These are phyloP conservation scores for Acanthochlamys bracteata DNA, from an alignment of 106 monocot species.

Conservation along the genomic window DNA sequence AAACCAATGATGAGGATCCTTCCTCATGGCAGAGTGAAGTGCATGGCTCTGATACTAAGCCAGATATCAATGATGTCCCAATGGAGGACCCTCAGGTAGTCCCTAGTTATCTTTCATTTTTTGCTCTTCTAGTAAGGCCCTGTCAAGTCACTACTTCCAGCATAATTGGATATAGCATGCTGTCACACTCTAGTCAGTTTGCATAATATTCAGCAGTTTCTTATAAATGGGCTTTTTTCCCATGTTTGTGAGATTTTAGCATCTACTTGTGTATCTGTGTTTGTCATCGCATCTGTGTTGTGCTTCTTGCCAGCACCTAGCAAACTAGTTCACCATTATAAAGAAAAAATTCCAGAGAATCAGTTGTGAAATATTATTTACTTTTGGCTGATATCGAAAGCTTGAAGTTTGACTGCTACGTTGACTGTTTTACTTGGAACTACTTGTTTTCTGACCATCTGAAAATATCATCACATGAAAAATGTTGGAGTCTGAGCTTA, in stretches of 20 bases:
- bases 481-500: neutral
- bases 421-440: neutral
- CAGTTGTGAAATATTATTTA: no score
- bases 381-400: no score
- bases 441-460: neutral
- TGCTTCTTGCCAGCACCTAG: no score
- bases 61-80: constrained; percentile 36
- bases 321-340: no score
- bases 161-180: neutral
- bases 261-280: no score
- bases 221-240: no score
- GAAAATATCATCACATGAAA: neutral
- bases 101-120: neutral
- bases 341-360: no score
- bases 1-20: constrained; percentile 29
- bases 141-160: neutral
- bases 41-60: constrained; percentile 34
- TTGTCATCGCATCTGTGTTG: no score
- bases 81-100: constrained; percentile 58
- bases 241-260: no score
- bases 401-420: no score
- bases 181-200: no score
- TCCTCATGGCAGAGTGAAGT: constrained; percentile 12
- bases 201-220: no score
- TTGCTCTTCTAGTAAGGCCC: neutral